Conservation (phyloP, 495 filamentous ascomycete genomes). For the Xylaria curta region DNA sequence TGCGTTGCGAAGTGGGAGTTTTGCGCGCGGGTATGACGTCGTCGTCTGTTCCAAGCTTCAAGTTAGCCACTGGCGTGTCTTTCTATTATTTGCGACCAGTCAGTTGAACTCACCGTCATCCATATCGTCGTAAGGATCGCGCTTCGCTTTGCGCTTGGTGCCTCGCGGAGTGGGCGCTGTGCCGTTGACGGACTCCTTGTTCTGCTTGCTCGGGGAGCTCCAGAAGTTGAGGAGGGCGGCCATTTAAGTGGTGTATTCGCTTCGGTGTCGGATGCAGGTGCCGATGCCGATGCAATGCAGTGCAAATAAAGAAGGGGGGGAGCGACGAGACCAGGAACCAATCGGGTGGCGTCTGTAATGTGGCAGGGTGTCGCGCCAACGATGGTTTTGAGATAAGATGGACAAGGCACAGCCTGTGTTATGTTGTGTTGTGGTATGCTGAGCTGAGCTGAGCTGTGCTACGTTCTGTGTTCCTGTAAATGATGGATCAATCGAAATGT, state of each 20-base stretch:
- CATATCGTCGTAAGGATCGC: conserved; percentile 41
- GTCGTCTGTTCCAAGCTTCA: background rate
- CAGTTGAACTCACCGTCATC: conserved; percentile 34
- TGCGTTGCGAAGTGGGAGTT: conserved; percentile 33
- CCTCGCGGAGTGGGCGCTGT: conserved; percentile 27
- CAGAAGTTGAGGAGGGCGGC: conserved; percentile 21
- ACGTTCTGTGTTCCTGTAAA: background rate
- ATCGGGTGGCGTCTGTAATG: background rate
- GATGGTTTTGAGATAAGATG: background rate
- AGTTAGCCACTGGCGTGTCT: background rate
- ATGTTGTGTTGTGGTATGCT: background rate
- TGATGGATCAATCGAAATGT: background rate
- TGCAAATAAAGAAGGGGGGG: background rate
- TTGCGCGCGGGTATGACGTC: conserved; percentile 29
- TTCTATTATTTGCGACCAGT: background rate
- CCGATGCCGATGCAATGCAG: conserved; percentile 19
- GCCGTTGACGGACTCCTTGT: conserved; percentile 28
- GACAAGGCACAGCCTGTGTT: background rate
- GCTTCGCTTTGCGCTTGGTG: conserved; percentile 39
- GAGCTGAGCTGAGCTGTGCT: background rate
- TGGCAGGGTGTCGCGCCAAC: background rate
- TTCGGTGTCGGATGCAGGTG: background rate
- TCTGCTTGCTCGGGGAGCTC: background rate
- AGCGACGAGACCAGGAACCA: background rate
- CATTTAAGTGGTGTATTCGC: conserved; percentile 8